Base-by-base conservation (phyloP, 192 early-diverging fungal species). In the Podila clonocystis region DNA sequence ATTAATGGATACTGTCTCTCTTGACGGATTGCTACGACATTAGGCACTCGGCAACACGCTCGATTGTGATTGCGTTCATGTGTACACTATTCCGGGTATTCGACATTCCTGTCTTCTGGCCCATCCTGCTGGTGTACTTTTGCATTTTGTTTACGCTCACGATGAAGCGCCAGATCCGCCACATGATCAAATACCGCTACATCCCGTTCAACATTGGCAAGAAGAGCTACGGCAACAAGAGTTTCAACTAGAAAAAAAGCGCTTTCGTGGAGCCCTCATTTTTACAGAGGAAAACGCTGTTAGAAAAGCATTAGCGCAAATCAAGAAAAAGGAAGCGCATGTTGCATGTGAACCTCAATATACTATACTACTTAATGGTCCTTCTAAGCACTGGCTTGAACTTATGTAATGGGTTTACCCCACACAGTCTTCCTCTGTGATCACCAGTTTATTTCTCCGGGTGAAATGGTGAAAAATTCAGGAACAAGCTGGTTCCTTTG, bases 41-140 rank as follows among this genome's bases (percentile, higher is more conserved):
- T 62, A 96, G 94, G 94, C 90, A 93, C 84, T 89, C 91, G 61
- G 89, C 94, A 34, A 97, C 94, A 15, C 87, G 93, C 66, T 97
- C 95, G 1, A 91, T 95, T 41, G 48, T 91, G 58, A 90, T 97
- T 65, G 92, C 97, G 20, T 84, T 97, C 61, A 82, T 96, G 49
- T 97, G 97, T 87, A 95, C 96, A 58, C 87, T 97, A 72, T 92
- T 96, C 84, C 66, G 88, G 17, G 82, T 94, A 65, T 92, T 98
- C 75, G 97, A 99, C 73, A 90, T 99, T 58, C 98, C 98, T 29
- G 98, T 99, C 5, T 99, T 96, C 86, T 99, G 98, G 98, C 98
- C 98, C 5, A 99, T 99, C 72, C 88, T 99, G 50, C 83, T 99
- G 82, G 89, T 98, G 34, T 99, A 99, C 87, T 99, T 98, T 84